Conservation (phyloP, 176 grass and related monocot genomes). For the Triticum urartu region DNA sequence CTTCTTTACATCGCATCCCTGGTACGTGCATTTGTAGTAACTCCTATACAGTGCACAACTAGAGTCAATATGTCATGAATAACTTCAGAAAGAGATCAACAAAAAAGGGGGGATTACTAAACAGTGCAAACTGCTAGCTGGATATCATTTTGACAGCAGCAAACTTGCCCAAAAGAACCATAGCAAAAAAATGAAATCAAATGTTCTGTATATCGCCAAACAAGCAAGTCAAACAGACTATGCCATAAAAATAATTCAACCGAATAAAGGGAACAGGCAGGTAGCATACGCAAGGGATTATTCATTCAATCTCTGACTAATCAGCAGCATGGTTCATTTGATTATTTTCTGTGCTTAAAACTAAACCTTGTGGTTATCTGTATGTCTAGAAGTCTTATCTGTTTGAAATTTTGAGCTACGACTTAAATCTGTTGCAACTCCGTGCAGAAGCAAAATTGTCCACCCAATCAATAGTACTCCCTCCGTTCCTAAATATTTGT, state of each 20-base stretch:
- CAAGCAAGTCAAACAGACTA: not conserved
- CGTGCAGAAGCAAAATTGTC: not conserved
- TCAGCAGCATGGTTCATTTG: not conserved
- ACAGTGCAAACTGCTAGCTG: not conserved
- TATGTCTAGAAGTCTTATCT: not conserved
- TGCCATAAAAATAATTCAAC: conserved; percentile 1
- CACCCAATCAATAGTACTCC: not conserved
- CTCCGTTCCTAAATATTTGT: too few relatives aligned
- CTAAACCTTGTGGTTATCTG: not conserved
- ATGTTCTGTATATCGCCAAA: not conserved
- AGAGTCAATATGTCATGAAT: not conserved
- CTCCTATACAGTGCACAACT: conserved; percentile 52
- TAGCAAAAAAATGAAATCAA: not conserved
- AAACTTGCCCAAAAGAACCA: not conserved
- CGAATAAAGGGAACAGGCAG: not conserved
- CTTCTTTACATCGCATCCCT: conserved; percentile 79
- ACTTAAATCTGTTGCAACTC: not conserved
- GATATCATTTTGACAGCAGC: conserved; percentile 3
- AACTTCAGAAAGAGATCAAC: conserved; percentile 3
- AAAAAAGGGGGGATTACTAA: not conserved
- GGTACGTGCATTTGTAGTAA: conserved; percentile 92
- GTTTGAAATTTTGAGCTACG: not conserved
- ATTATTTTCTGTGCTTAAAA: not conserved
- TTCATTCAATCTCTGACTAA: not conserved
- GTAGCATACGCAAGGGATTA: not conserved